Evolutionary conservation across 495 filamentous ascomycete species (phyloP).

Genomic region (Talaromyces liani): DNA sequence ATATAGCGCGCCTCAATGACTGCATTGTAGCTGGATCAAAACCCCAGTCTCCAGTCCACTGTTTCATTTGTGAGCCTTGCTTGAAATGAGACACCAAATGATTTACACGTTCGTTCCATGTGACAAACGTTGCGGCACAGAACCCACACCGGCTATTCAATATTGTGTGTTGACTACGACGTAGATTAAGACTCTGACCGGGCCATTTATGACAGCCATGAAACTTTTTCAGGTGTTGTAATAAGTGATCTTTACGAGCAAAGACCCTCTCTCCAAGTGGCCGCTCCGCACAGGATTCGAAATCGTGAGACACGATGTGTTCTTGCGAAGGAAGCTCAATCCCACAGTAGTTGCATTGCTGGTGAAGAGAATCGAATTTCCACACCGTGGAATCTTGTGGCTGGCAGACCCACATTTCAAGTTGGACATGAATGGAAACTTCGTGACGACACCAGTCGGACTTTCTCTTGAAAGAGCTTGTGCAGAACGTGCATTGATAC

Average conservation of each 20-base stretch:
- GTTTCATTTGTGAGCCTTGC: conserved; percentile 55
- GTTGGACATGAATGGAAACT: conserved; percentile 67
- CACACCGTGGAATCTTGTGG: conserved; percentile 21
- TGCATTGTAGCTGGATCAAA: conserved; percentile 51
- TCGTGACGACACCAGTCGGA: conserved; percentile 84
- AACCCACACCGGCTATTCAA: conserved; percentile 67
- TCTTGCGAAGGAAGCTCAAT: conserved; percentile 45
- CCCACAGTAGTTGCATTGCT: conserved; percentile 63
- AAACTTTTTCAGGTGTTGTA: conserved; percentile 73
- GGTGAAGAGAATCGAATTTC: background rate
- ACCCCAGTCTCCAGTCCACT: conserved; percentile 71
- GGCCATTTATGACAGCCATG: conserved; percentile 57
- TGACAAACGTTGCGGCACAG: conserved; percentile 52
- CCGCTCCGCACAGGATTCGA: conserved; percentile 58
- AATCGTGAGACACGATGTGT: conserved; percentile 66
- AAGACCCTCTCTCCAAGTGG: conserved; percentile 63
- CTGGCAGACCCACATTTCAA: conserved; percentile 74
- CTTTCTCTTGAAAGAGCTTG: conserved; percentile 71
- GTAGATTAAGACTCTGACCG: conserved; percentile 56
- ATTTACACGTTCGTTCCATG: conserved; percentile 54
- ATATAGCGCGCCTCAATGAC: conserved; percentile 54
- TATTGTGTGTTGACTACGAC: conserved; percentile 53
- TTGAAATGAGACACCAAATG: conserved; percentile 67
- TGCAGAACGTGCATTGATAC: conserved; percentile 83
- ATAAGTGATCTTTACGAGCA: conserved; percentile 76